Conservation (phyloP, 352 stramenopile genomes). For the Globisporangium acanthophoron region DNA sequence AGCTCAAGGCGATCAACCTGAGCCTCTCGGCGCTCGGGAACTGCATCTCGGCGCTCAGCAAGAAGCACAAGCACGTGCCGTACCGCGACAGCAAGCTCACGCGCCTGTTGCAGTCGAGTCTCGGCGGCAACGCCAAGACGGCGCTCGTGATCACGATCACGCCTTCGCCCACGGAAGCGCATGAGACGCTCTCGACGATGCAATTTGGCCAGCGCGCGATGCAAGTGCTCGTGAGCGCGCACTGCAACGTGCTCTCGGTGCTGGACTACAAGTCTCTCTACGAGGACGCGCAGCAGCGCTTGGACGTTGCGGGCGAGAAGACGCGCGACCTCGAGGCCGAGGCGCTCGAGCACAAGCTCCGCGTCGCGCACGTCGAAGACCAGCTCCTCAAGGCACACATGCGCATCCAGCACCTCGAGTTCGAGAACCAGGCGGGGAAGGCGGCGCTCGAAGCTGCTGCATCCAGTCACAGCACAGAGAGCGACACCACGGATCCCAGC, state of each 20-base stretch:
- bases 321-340: constrained; percentile 11
- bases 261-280: constrained; percentile 68
- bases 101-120: constrained; percentile 54
- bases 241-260: constrained; percentile 55
- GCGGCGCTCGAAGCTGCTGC: constrained; percentile 7
- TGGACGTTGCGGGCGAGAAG: constrained; percentile 38
- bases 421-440: constrained; percentile 44
- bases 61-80: constrained; percentile 53
- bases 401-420: constrained; percentile 59
- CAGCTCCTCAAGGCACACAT: constrained; percentile 50
- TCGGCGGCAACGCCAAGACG: constrained; percentile 73
- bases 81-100: constrained; percentile 77
- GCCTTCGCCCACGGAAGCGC: constrained; percentile 31
- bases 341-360: constrained; percentile 17
- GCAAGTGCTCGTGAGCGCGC: constrained; percentile 54
- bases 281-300: constrained; percentile 42
- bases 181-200: constrained; percentile 60
- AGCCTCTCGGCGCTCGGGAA: constrained; percentile 70
- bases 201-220: constrained; percentile 75
- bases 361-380: constrained; percentile 21
- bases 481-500: not conserved
- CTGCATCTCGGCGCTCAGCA: constrained; percentile 66
- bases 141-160: constrained; percentile 60
- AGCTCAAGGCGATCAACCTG: constrained; percentile 72
- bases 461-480: not conserved